A percentile compares a stretch with the other conserved stretches of the same genome.
Conservation (phyloP, 2,329 filamentous ascomycete genomes). For the Colletotrichum ledebouriae region DNA sequence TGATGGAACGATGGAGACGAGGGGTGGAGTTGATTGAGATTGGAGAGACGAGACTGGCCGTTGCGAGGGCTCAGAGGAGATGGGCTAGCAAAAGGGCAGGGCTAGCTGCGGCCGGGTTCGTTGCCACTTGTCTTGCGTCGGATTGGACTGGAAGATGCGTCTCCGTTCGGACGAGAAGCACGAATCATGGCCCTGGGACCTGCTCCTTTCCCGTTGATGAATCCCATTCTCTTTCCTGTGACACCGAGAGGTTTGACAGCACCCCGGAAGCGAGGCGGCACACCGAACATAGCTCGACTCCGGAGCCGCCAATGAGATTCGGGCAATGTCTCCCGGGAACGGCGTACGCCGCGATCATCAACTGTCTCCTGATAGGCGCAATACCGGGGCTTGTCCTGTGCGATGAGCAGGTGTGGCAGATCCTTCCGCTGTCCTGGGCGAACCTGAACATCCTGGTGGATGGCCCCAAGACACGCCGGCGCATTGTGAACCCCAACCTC, state of each 20-base stretch:
- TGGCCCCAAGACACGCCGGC: constrained; percentile 30
- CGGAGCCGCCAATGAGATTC: background rate
- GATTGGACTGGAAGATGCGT: constrained; percentile 18
- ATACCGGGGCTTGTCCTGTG: constrained; percentile 20
- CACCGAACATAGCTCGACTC: background rate
- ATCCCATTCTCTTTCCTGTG: background rate
- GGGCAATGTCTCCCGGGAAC: constrained; percentile 2
- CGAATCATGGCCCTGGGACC: constrained; percentile 31
- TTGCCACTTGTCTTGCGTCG: constrained; percentile 17
- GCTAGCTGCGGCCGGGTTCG: constrained; percentile 11
- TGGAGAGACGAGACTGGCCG: constrained; percentile 33
- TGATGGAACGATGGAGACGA: constrained; percentile 44
- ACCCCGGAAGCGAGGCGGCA: background rate
- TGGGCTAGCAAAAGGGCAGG: background rate
- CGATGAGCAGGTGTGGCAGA: constrained; percentile 31
- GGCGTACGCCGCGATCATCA: background rate
- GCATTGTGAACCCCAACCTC: constrained; percentile 28
- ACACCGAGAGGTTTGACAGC: constrained; percentile 1
- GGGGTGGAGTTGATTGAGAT: constrained; percentile 35
- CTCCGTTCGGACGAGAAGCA: constrained; percentile 22
- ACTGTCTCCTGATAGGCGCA: constrained; percentile 33
- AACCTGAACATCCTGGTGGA: constrained; percentile 10
- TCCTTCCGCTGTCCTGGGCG: constrained; percentile 32
- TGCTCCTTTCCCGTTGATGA: constrained; percentile 11
- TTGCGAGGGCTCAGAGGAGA: too few relatives aligned